phyloP scores from a whole-genome alignment of 2,329 filamentous ascomycete species.

The Ascochyta rabiei region DNA sequence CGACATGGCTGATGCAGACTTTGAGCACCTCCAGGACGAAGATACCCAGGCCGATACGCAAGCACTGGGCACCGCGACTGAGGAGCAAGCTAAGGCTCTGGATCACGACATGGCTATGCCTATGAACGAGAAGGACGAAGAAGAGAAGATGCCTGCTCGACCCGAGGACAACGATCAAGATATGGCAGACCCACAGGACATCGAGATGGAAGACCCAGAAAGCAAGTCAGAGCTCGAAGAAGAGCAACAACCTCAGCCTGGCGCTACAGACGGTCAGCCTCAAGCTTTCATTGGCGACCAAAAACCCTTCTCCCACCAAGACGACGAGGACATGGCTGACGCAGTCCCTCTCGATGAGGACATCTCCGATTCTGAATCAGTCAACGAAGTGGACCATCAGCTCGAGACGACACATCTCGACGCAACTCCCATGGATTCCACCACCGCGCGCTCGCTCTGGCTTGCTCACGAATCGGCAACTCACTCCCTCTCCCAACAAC shows the following conservation, averaged over 20 bases:
- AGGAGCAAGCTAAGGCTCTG: constrained; percentile 84
- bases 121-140: constrained; percentile 60
- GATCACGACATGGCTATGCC: constrained; percentile 91
- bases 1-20: constrained; percentile 81
- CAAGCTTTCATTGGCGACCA: constrained; percentile 55
- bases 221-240: constrained; percentile 31
- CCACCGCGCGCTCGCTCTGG: constrained; percentile 78
- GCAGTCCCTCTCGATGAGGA: constrained; percentile 46
- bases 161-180: constrained; percentile 43
- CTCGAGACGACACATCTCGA: constrained; percentile 75
- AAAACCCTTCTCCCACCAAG: constrained; percentile 39
- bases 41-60: constrained; percentile 84
- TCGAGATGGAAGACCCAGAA: constrained; percentile 54
- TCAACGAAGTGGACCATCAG: constrained; percentile 60
- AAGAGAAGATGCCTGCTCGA: constrained; percentile 41
- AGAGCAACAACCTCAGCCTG: constrained; percentile 33
- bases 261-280: constrained; percentile 42
- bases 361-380: constrained; percentile 40
- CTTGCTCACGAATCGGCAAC: constrained; percentile 82
- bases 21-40: constrained; percentile 90
- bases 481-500: constrained; percentile 81
- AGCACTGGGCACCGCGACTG: constrained; percentile 84
- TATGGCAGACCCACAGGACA: constrained; percentile 34
- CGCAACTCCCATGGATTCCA: constrained; percentile 49
- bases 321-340: constrained; percentile 50